Conservation (phyloP, 192 early-diverging fungal genomes). For the Coemansia asiatica region DNA sequence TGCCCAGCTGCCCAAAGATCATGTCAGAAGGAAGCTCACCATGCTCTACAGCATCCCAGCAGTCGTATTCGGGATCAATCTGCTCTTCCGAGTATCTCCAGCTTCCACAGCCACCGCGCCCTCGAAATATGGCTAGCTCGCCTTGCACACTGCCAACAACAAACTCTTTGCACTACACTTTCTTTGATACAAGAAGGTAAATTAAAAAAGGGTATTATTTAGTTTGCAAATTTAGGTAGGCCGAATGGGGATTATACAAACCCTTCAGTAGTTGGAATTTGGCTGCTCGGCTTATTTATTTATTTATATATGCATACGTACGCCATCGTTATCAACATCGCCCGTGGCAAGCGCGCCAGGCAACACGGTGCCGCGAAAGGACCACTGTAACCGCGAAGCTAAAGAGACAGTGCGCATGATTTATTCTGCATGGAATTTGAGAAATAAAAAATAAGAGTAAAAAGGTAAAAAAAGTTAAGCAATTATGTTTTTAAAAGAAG, state of each 20-base stretch:
- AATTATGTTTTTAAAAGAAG: too few species aligned
- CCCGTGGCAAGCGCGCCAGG: slow-evolving; percentile 52
- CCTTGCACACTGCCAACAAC: slow-evolving; percentile 55
- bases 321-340: slow-evolving; percentile 56
- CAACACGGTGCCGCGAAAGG: slow-evolving; percentile 51
- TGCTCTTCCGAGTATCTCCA: slow-evolving; percentile 50
- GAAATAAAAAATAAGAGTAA: background rate
- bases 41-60: slow-evolving; percentile 50
- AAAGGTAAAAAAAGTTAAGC: background rate
- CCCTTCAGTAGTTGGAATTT: background rate
- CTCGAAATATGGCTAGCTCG: slow-evolving; percentile 54
- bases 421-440: background rate
- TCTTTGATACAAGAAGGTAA: background rate
- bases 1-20: background rate
- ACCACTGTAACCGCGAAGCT: slow-evolving; percentile 54
- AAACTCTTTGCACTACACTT: slow-evolving; percentile 55
- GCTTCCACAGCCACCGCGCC: slow-evolving; percentile 50
- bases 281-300: too few species aligned
- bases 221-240: background rate
- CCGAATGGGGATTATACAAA: background rate
- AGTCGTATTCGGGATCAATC: slow-evolving; percentile 53
- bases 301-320: slow-evolving; percentile 17
- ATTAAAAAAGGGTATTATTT: background rate
- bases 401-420: slow-evolving; percentile 51
- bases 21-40: slow-evolving; percentile 34